Conservation (phyloP, 768 basidiomycete genomes). For the Tylopilus felleus region DNA sequence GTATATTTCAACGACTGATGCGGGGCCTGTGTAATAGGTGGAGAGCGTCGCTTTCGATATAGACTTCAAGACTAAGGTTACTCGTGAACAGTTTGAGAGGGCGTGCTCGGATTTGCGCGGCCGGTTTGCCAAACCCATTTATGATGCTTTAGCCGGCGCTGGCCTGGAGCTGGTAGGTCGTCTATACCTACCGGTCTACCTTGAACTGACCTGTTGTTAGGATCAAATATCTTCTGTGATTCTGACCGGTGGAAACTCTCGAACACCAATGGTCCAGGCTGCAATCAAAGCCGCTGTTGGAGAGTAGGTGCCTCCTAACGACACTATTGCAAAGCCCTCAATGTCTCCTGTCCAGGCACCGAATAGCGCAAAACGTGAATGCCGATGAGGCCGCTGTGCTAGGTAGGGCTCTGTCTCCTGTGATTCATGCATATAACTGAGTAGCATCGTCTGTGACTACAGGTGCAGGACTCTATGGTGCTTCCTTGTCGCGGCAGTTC, state of each 20-base stretch:
- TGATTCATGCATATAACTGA: conserved; percentile 2
- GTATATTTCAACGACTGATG: not conserved
- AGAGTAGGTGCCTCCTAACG: conserved; percentile 46
- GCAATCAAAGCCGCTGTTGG: conserved; percentile 78
- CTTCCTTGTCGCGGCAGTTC: conserved; percentile 83
- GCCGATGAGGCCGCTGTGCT: conserved; percentile 95
- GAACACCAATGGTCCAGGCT: conserved; percentile 88
- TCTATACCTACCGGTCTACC: not conserved
- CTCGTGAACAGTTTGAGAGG: conserved; percentile 75
- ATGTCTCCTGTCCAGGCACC: conserved; percentile 44
- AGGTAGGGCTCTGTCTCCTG: conserved; percentile 37
- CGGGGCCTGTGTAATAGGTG: conserved; percentile 43
- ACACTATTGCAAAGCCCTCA: not conserved
- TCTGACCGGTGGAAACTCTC: conserved; percentile 85
- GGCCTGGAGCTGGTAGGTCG: conserved; percentile 60
- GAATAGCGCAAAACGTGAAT: conserved; percentile 93
- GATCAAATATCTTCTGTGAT: conserved; percentile 84
- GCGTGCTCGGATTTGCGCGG: conserved; percentile 62
- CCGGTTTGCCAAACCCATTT: conserved; percentile 67
- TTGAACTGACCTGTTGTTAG: conserved; percentile 36
- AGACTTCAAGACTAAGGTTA: conserved; percentile 80
- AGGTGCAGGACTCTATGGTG: conserved; percentile 89
- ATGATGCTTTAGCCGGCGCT: conserved; percentile 65
- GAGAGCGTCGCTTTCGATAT: conserved; percentile 90
- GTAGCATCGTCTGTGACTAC: not conserved